A percentile compares a stretch with the other conserved stretches of the same genome.
These are phyloP conservation scores for Liquidambar formosana DNA, from an alignment of 164 flowering plant genomes.

Conservation along the genomic window DNA sequence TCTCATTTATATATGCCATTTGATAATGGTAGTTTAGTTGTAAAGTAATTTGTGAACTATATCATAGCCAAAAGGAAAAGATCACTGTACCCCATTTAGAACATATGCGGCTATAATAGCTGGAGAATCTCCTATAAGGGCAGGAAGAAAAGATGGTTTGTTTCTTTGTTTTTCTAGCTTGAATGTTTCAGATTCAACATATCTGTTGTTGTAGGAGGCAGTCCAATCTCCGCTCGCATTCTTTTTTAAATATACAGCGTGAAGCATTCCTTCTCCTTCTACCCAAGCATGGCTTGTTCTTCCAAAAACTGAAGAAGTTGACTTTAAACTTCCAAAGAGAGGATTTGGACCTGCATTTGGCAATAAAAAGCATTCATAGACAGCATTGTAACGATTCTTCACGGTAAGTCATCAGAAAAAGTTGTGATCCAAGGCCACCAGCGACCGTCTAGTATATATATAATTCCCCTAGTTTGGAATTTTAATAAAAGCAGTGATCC, in stretches of 20 bases:
- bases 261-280: slow-evolving; percentile 86
- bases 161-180: slow-evolving; percentile 42
- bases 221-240: slow-evolving; percentile 28
- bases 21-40: too few species aligned
- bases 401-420: too few species aligned
- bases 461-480: too few species aligned
- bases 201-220: slow-evolving; percentile 52
- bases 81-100: slow-evolving; percentile 49
- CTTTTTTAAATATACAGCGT: slow-evolving; percentile 49
- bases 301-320: slow-evolving; percentile 50
- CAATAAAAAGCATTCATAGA: too few species aligned
- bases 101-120: slow-evolving; percentile 45
- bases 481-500: too few species aligned
- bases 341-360: slow-evolving; percentile 61
- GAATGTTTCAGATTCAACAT: slow-evolving; percentile 54
- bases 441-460: too few species aligned
- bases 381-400: too few species aligned
- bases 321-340: slow-evolving; percentile 52
- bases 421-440: too few species aligned
- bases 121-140: slow-evolving; percentile 47
- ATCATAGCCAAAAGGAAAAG: too few species aligned
- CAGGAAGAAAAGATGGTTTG: slow-evolving; percentile 52
- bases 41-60: too few species aligned
- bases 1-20: too few species aligned
- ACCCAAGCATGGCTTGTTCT: slow-evolving; percentile 48